Percentiles rank a stretch among this genome's conserved stretches.
These are phyloP conservation scores for Phylloporus sp. DNA, from an alignment of 768 basidiomycete species.

Conservation along the genomic window DNA sequence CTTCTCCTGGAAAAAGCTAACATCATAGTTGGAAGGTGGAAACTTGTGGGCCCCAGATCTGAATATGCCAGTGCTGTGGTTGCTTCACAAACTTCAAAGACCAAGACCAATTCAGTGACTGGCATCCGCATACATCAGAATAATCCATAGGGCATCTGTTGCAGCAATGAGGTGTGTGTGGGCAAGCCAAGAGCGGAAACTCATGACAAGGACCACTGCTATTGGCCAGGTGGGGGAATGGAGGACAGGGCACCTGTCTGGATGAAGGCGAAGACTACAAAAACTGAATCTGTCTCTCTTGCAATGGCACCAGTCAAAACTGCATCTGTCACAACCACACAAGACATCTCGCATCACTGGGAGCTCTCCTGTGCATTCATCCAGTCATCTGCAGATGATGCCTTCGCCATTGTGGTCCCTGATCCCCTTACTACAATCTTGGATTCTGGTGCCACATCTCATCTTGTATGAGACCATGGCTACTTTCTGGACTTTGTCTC, in stretches of 20 bases:
- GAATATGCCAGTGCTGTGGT: background rate
- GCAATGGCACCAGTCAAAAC: too few relatives aligned
- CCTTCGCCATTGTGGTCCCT: too few relatives aligned
- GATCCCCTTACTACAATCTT: background rate
- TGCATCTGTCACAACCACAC: too few relatives aligned
- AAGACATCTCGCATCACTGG: too few relatives aligned
- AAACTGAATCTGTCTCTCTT: too few relatives aligned
- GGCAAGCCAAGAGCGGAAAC: background rate
- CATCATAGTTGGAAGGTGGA: background rate
- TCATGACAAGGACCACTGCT: background rate
- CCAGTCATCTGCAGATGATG: too few relatives aligned
- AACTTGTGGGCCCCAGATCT: background rate
- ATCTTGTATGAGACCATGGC: background rate
- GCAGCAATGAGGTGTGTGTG: background rate
- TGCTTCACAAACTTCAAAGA: too few relatives aligned
- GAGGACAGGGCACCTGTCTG: background rate
- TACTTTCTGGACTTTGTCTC: background rate
- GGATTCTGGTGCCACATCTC: background rate
- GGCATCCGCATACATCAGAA: background rate
- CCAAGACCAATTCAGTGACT: background rate
- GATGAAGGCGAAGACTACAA: too few relatives aligned
- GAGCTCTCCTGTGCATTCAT: too few relatives aligned
- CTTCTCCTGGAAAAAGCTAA: too few relatives aligned
- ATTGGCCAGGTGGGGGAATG: too few relatives aligned
- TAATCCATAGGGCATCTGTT: background rate